phyloP scores from a whole-genome alignment of 1,284 basidiomycete genomes.

The Leccinum glutinopallens region DNA sequence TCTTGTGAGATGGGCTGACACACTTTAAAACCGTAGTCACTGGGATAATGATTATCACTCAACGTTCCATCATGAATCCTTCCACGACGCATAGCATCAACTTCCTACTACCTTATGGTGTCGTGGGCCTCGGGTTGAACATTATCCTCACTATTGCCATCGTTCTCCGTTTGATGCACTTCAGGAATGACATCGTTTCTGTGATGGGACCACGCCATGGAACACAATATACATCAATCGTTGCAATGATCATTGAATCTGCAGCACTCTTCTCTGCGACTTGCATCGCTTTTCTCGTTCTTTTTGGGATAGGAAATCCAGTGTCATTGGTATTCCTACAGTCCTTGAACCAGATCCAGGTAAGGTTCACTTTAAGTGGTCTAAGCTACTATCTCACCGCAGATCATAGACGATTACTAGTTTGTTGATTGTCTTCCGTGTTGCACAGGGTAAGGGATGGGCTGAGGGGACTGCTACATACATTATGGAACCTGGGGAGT shows the following conservation, averaged over 20 bases:
- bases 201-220: not conserved
- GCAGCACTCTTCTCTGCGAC: not conserved
- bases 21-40: not conserved
- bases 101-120: not conserved
- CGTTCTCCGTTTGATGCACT: not conserved
- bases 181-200: not conserved
- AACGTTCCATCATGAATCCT: not conserved
- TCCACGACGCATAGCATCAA: not conserved
- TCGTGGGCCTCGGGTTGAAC: not conserved
- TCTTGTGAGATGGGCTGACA: not conserved
- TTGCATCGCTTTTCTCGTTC: not conserved
- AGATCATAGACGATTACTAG: not conserved
- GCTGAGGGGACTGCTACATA: not conserved
- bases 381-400: not conserved
- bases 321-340: not conserved
- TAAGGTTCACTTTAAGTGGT: not conserved
- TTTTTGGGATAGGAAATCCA: not conserved
- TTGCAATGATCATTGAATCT: not conserved
- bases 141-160: not conserved
- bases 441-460: not conserved
- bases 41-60: not conserved
- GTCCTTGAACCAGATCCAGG: not conserved
- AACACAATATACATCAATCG: not conserved
- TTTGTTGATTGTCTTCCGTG: not conserved
- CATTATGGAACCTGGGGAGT: not conserved